Conservation (phyloP, 148 eudicot species). For the Pouteria glomerata region DNA sequence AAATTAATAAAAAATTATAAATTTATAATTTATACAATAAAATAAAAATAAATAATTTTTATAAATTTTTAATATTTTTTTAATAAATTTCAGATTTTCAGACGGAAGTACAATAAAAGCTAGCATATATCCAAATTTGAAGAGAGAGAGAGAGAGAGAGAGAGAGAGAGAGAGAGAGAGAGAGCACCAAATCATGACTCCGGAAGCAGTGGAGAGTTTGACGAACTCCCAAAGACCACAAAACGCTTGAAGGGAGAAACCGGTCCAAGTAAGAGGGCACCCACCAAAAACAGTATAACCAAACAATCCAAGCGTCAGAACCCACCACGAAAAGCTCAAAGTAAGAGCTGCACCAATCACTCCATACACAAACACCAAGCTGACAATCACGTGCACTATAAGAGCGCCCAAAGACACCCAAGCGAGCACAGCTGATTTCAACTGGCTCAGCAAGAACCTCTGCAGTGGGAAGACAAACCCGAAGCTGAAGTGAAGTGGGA, state of each 20-base stretch:
- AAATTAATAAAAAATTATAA: too few relatives aligned
- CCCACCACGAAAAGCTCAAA: slow-evolving; percentile 47
- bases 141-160: too few relatives aligned
- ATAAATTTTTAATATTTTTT: too few relatives aligned
- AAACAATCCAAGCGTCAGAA: slow-evolving; percentile 29
- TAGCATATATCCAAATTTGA: too few relatives aligned
- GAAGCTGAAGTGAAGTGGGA: slow-evolving; percentile 50
- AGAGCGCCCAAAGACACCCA: slow-evolving; percentile 37
- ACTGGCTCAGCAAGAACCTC: slow-evolving; percentile 52
- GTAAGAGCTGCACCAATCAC: slow-evolving; percentile 29
- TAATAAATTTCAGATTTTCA: too few relatives aligned
- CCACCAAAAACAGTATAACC: slow-evolving; percentile 37
- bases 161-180: neutral
- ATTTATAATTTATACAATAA: too few relatives aligned
- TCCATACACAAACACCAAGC: slow-evolving; percentile 36
- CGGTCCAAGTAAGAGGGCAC: slow-evolving; percentile 48
- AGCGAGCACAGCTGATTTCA: slow-evolving; percentile 29
- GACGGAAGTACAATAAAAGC: too few relatives aligned
- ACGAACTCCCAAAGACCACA: slow-evolving; percentile 49
- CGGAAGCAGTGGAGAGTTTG: slow-evolving; percentile 48
- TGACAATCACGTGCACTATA: slow-evolving; percentile 24
- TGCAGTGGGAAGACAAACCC: slow-evolving; percentile 47
- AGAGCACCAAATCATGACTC: slow-evolving; percentile 50
- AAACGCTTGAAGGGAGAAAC: slow-evolving; percentile 50
- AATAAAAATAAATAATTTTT: too few relatives aligned